Base-by-base conservation (phyloP, 257 asterid species). In the Ilex aquifolium region DNA sequence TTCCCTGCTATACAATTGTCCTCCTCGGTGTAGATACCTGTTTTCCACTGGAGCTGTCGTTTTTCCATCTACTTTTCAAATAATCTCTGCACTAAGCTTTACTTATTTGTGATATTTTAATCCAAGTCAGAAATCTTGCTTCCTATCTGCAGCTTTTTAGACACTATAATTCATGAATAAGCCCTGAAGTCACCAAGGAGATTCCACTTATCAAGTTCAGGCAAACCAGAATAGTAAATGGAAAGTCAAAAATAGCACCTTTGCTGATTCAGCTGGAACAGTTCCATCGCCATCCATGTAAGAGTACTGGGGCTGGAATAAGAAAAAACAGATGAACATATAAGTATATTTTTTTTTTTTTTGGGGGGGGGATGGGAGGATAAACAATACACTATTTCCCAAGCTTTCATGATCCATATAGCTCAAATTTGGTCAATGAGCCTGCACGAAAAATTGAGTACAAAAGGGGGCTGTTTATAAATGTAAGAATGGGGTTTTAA, bases 241-340 rank as follows among this genome's bases (percentile, higher is more conserved):
- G 52, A 39, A 32, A 17, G 58, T 17, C 13, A 55, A 60, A 44
- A 36, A 50, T 5, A n/a, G 58, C 63, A 88, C 97, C 95, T 71
- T 73, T 14, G 95, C 96, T 44, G 98, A 91, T 76, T 91, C 98
- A 2, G 91, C 61, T 12, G 96, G 98, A 42, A 88, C 98, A 17
- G 98, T 91, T 70, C 98, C 98, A 78, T 91, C 98, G 31, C 98
- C 98, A 63, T 88, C 91, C 65, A 80, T 90, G 31, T 48, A 88
- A 11, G 88, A 68, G 80, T 91, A 91, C 56, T 79, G 72, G 3
- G 96, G 94, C 98, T 91, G 87, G 70, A 74, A 74, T 69, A 72
- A 8, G 58, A 64, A 14, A 2, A 57, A 62, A 31, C 32, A 17
- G 39, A 48, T 46, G 8, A 21, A 64, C 27, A 53, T 14, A 49